These are phyloP conservation scores for Sporothrix euskadiensis DNA, from an alignment of 2,329 filamentous ascomycete species.

Conservation along the genomic window DNA sequence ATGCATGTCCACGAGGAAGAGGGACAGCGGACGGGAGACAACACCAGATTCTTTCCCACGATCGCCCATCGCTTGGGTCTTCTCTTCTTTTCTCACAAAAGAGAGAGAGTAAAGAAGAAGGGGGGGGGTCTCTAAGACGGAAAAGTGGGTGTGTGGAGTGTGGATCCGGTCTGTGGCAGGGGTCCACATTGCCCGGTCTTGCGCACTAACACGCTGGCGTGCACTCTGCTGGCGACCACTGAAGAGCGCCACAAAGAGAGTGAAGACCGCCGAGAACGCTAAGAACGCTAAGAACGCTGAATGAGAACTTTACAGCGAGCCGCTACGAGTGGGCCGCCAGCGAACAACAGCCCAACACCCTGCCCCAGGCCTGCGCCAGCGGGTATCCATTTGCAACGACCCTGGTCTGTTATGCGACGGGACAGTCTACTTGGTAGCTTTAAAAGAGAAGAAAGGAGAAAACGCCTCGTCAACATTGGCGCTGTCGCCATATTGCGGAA, in stretches of 20 bases:
- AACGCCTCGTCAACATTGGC: neutral
- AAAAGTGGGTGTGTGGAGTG: conserved; percentile 11
- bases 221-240: neutral
- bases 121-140: neutral
- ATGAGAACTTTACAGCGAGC: neutral
- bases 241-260: neutral
- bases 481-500: conserved; percentile 5
- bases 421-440: neutral
- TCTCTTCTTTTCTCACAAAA: no score
- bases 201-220: conserved; percentile 21
- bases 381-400: conserved; percentile 1
- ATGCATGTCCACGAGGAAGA: neutral
- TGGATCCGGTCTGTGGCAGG: conserved; percentile 10
- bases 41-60: conserved; percentile 12
- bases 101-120: neutral
- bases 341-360: neutral
- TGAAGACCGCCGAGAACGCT: no score
- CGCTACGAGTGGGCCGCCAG: neutral
- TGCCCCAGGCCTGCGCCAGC: neutral
- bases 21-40: neutral
- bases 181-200: conserved; percentile 17
- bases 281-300: neutral
- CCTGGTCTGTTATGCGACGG: conserved; percentile 9
- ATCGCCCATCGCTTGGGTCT: conserved; percentile 20
- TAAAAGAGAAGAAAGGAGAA: neutral